Conservation (phyloP, 2,329 filamentous ascomycete genomes). For the Fusarium caatingaense region DNA sequence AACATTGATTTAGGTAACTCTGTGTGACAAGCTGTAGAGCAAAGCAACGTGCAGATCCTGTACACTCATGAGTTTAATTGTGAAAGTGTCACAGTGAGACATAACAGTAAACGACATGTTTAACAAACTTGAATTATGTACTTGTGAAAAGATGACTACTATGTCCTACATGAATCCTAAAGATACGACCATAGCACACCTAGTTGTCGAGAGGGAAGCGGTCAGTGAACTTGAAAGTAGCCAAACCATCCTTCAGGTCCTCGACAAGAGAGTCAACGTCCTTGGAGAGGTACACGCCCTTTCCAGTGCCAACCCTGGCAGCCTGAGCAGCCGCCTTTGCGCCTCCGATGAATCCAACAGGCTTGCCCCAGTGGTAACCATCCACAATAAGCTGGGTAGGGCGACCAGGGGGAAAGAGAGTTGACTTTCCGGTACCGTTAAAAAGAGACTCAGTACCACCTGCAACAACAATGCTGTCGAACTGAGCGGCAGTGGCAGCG, state of each 20-base stretch:
- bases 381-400: conserved; percentile 72
- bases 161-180: not conserved
- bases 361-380: conserved; percentile 77
- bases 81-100: not conserved
- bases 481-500: conserved; percentile 69
- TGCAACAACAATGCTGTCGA: conserved; percentile 71
- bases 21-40: not conserved
- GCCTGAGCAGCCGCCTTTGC: conserved; percentile 52
- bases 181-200: too few relatives aligned
- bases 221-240: conserved; percentile 73
- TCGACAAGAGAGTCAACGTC: conserved; percentile 55
- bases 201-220: conserved; percentile 68
- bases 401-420: conserved; percentile 72
- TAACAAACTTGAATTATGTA: not conserved
- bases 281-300: conserved; percentile 56
- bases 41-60: not conserved
- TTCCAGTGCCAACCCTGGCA: conserved; percentile 57
- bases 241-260: conserved; percentile 67
- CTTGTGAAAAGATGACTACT: not conserved
- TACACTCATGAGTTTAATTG: not conserved
- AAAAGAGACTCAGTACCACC: conserved; percentile 67
- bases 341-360: conserved; percentile 69
- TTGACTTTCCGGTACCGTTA: conserved; percentile 53
- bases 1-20: not conserved
- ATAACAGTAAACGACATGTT: not conserved